phyloP scores from a whole-genome alignment of 768 basidiomycete genomes.

The Tulasnella sp. region DNA sequence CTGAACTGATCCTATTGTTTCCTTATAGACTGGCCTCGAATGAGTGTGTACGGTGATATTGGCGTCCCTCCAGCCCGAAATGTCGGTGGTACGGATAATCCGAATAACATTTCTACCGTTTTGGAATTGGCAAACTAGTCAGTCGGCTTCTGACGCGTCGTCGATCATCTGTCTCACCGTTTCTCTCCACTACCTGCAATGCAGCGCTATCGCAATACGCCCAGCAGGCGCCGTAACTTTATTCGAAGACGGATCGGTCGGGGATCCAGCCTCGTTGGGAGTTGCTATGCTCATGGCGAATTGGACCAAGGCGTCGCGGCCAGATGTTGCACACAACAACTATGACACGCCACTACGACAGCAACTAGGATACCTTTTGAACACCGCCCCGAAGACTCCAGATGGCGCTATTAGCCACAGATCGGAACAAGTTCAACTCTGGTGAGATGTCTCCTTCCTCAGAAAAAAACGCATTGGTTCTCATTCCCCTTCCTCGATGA shows the following conservation, averaged over 20 bases:
- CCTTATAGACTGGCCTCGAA: slow-evolving; percentile 25
- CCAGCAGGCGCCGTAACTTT: slow-evolving; percentile 8
- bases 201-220: slow-evolving; percentile 20
- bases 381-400: slow-evolving; percentile 53
- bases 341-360: slow-evolving; percentile 35
- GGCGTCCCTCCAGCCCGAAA: slow-evolving; percentile 28
- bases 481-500: background rate
- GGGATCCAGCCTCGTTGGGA: slow-evolving; percentile 76
- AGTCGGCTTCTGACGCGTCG: background rate
- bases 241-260: slow-evolving; percentile 56
- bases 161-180: background rate
- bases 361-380: slow-evolving; percentile 61
- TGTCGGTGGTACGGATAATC: slow-evolving; percentile 1
- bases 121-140: slow-evolving; percentile 21
- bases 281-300: slow-evolving; percentile 62
- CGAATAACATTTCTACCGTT: slow-evolving; percentile 18
- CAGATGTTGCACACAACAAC: slow-evolving; percentile 62
- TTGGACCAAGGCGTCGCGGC: slow-evolving; percentile 42
- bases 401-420: slow-evolving; percentile 85
- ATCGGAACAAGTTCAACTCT: slow-evolving; percentile 61
- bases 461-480: background rate
- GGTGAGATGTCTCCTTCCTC: slow-evolving; percentile 42
- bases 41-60: slow-evolving; percentile 19
- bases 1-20: background rate
- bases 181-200: background rate